Evolutionary conservation across 139 green algal genomes (phyloP).

Genomic region (Chlorella vulgaris): DNA sequence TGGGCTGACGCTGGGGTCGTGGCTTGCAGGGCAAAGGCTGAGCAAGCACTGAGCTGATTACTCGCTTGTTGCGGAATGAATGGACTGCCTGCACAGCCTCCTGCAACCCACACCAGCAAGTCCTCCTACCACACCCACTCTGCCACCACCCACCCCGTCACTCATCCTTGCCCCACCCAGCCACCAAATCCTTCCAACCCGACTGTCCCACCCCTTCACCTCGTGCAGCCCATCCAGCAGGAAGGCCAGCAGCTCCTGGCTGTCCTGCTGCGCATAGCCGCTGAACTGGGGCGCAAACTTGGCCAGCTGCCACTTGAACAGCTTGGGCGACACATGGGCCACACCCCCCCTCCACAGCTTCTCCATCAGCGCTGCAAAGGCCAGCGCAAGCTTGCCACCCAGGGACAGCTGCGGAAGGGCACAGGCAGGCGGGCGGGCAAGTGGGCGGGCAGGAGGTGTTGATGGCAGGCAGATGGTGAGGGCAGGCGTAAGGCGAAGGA

Average conservation of each 20-base stretch:
- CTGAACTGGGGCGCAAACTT: constrained; percentile 92
- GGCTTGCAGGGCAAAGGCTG: background rate
- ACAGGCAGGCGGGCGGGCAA: constrained; percentile 80
- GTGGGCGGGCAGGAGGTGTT: constrained; percentile 67
- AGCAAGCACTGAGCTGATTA: no score
- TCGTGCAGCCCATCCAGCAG: constrained; percentile 93
- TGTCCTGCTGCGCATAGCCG: constrained; percentile 95
- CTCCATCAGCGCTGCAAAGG: constrained; percentile 84
- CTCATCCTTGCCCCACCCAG: background rate
- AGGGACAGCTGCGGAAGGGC: constrained; percentile 37
- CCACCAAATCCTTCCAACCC: background rate
- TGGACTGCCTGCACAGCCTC: no score
- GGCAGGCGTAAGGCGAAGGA: no score
- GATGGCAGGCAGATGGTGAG: no score
- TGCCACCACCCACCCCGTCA: background rate
- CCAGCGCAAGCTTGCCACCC: constrained; percentile 88
- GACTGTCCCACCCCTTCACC: background rate
- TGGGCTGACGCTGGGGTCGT: background rate
- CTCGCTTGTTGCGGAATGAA: no score
- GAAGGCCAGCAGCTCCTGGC: constrained; percentile 92
- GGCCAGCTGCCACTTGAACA: constrained; percentile 85
- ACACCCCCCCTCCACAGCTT: constrained; percentile 82
- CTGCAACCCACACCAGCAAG: no score
- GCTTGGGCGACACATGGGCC: constrained; percentile 55
- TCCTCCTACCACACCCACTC: no score